A percentile compares a stretch with the other conserved stretches of the same genome.
phyloP scores from a whole-genome alignment of 2,329 filamentous ascomycete species.

The Blastomyces gilchristii region DNA sequence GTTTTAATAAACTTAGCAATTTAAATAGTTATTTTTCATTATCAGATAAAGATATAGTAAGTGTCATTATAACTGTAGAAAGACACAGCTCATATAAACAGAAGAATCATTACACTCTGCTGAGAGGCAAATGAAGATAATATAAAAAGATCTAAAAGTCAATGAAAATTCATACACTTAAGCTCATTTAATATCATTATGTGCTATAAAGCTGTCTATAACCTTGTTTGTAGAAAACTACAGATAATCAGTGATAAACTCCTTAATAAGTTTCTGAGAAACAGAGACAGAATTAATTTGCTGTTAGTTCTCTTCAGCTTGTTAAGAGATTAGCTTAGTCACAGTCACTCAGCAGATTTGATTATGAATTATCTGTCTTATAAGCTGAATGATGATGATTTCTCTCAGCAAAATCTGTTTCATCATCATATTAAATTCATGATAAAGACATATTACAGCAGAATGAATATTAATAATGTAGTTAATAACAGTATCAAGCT shows the following conservation, averaged over 20 bases:
- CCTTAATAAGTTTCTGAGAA: slow-evolving; percentile 6
- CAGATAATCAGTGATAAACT: slow-evolving; percentile 1
- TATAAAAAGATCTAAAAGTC: neutral
- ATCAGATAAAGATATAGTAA: no score
- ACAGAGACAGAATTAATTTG: slow-evolving; percentile 6
- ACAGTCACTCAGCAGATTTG: neutral
- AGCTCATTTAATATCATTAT: neutral
- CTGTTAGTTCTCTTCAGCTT: slow-evolving; percentile 7
- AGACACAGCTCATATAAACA: no score
- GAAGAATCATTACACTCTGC: no score
- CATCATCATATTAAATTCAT: slow-evolving; percentile 6
- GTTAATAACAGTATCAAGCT: slow-evolving; percentile 10
- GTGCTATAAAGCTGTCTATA: neutral
- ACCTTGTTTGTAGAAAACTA: slow-evolving; percentile 1
- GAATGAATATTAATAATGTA: slow-evolving; percentile 8
- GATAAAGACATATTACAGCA: slow-evolving; percentile 8
- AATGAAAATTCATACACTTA: slow-evolving; percentile 1
- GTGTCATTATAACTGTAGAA: no score
- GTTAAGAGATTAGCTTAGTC: slow-evolving; percentile 2
- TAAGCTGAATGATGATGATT: neutral
- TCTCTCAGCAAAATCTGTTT: slow-evolving; percentile 8
- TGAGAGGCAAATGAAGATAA: neutral
- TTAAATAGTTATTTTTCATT: no score
- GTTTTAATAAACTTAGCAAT: no score
- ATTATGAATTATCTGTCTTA: slow-evolving; percentile 6